Base-by-base conservation (phyloP, 345 rosid genomes). In the Anastatica hierochuntica region DNA sequence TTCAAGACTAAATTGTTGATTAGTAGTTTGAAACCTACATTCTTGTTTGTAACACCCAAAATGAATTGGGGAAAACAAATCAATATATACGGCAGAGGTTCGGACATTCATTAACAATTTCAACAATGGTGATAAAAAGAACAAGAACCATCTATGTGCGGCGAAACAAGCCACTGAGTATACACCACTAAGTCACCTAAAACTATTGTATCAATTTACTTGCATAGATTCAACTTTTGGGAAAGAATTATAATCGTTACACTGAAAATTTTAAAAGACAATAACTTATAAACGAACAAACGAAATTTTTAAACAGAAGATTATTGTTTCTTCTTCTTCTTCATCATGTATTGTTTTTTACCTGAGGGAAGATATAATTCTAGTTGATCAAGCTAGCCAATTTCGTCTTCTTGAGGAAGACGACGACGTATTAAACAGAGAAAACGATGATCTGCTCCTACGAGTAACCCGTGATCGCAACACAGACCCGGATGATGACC, bases 381-480 rank as follows among this genome's bases (percentile, higher is more conserved):
- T 56, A 56, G 33, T 34, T n/a, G n/a, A n/a, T 48, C 58, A 27
- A 5, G 70, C 53, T 35, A 65, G 44, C 70, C 70, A 65, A 43
- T 42, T 52, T 11, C 70, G 58, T 65, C 70, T 65, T 48, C 70
- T 65, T n/a, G n/a, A n/a, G n/a, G n/a, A n/a, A n/a, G n/a, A n/a
- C 4, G 66, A 9, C 1, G 58, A 7, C 6, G 59, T 35, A 38
- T 17, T 58, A 1, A 65, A 65, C 64, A 65, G 10, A 29, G 53
- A 14, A 29, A 65, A 65, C 53, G n/a, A n/a, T n/a, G 69, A 58
- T 9, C 63, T 64, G 17, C 33, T 49, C 5, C 63, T 58, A 15
- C 64, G 70, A 8, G 48, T 50, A 8, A 37, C 15, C 24, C 58
- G 44, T 12, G 43, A n/a, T 18, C 69, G 34, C 0, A 62, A 55